Evolutionary conservation across 1,139 yeast species (phyloP).

Genomic region (Yarrowia galli): DNA sequence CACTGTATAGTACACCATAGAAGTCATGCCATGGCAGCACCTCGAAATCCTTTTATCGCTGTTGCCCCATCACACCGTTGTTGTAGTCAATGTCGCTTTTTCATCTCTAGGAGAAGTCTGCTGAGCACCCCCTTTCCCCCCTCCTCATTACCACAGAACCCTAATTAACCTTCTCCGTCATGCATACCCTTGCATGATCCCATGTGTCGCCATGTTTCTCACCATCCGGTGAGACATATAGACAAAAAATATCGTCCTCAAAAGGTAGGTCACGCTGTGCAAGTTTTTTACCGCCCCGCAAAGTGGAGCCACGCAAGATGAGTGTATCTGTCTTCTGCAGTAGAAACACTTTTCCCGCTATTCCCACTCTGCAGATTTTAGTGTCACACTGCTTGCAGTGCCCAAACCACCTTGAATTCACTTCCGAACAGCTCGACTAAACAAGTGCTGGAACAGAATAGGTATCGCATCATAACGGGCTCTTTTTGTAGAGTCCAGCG

Average conservation of each 20-base stretch:
- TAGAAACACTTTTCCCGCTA: neutral
- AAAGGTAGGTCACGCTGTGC: conserved; percentile 32
- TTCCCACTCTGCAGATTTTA: conserved; percentile 1
- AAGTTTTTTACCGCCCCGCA: conserved; percentile 10
- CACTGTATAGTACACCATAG: conserved; percentile 11
- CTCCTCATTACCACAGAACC: conserved; percentile 8
- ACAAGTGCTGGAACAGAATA: neutral
- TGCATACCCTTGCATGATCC: conserved; percentile 33
- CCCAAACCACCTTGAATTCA: neutral
- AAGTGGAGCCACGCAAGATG: neutral
- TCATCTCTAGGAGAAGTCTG: conserved; percentile 33
- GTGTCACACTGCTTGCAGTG: neutral
- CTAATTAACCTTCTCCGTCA: neutral
- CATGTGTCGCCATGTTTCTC: conserved; percentile 23
- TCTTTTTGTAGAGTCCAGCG: neutral
- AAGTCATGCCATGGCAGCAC: neutral
- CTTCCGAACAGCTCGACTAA: neutral
- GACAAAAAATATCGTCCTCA: conserved; percentile 5
- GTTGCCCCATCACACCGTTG: conserved; percentile 19
- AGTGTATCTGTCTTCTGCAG: neutral
- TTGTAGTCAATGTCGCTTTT: conserved; percentile 21
- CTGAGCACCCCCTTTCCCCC: conserved; percentile 32
- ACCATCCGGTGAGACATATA: conserved; percentile 15
- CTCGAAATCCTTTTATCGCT: neutral
- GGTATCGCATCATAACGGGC: neutral